These are phyloP conservation scores for Gossypioides kirkii DNA, from an alignment of 345 rosid species.

Conservation along the genomic window DNA sequence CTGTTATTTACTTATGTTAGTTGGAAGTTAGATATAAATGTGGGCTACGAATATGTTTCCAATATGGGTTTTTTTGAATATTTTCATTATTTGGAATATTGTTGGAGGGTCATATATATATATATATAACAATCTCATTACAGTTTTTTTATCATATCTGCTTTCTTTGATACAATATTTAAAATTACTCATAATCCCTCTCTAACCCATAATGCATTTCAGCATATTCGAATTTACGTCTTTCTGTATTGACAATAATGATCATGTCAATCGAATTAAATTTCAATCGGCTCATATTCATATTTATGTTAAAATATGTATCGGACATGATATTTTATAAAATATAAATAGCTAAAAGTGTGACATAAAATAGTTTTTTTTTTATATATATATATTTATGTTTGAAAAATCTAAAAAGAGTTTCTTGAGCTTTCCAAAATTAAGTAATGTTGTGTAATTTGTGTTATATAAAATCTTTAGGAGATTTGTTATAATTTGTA, in stretches of 20 bases:
- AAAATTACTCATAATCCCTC: rapidly evolving
- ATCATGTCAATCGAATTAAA: rapidly evolving
- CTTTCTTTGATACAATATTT: rapidly evolving
- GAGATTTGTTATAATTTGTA: no score
- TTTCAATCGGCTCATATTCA: neutral
- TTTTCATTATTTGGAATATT: neutral
- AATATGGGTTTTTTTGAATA: neutral
- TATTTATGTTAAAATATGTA: neutral
- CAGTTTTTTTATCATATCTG: no score
- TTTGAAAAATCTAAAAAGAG: no score
- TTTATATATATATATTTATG: no score
- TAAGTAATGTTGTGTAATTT: no score
- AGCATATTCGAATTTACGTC: rapidly evolving
- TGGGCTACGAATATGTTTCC: neutral
- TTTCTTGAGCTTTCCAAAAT: no score
- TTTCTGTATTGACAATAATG: no score
- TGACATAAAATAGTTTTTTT: no score
- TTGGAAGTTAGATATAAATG: neutral
- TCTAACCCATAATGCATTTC: no score
- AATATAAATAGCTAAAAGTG: neutral
- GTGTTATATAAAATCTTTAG: no score
- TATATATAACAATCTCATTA: no score
- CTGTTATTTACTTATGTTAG: neutral
- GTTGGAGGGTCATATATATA: neutral
- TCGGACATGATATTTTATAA: neutral